Evolutionary conservation across 2,329 filamentous ascomycete species (phyloP), one percentile per base, ranked within the genome.

Genomic region (Gliomastix tumulicola): DNA sequence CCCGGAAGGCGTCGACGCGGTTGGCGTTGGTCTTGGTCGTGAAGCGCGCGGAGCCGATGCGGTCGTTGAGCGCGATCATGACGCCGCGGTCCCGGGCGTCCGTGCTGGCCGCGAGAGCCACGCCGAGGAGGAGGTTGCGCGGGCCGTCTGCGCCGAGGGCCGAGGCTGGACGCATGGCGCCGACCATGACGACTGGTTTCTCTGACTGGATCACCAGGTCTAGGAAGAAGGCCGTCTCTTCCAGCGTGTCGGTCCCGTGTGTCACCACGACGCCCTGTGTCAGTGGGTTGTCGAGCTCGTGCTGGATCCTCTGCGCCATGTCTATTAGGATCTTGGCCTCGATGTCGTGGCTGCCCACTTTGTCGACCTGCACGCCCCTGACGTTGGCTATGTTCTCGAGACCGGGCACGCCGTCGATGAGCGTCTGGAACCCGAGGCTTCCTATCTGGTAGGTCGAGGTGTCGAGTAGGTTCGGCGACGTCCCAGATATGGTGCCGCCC

Each of bases 181-280:
- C 77, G 3, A 77, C 76, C 18, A 76, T 49, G 5, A 81, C 66
- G 6, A 82, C 63, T 1, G 77, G 76, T 52, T 81, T 80, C 21
- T 63, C 62, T 30, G 67, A 73, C 44, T 68, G 68, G 22, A 79
- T 51, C 0, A 73, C 76, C 4, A 74, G 55, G 43, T 80, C 71
- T 8, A 82, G 57, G 58, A 79, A 80, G 59, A 81, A 80, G 8
- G 76, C 72, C 1, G 72, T 71, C 53, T 82, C 77, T 47, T 81
- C 77, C 2, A 82, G 61, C 0, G 74, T 79, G 47, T 83, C 79
- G 8, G 79, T 82, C 33, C 79, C 78, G 46, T 82, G 78, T 1
- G 78, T 81, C 36, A 83, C 59, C 6, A 81, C 72, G 7, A 70
- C 72, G 23, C 68, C 75, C 55, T 60, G 54, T 22, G 54, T 56